Evolutionary conservation across 257 asterid species (phyloP), one percentile per base, ranked within the genome.

Genomic region (Solanum chiquidenum): DNA sequence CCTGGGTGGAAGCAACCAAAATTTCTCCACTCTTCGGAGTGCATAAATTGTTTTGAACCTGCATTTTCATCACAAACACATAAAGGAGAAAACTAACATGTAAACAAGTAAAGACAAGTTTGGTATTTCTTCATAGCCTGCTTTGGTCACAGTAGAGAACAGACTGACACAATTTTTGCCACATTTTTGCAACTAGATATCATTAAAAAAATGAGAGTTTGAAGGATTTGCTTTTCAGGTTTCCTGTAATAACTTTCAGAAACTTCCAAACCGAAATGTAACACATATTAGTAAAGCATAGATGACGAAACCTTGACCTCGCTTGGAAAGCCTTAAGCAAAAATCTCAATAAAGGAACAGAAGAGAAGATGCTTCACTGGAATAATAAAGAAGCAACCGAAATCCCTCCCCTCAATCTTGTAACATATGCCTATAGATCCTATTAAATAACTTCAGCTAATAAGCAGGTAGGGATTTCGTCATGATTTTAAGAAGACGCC

Each of bases 1-100:
- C 99, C 83, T 97, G 99, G 9, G 99, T 97, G 16, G 99, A 97
- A 87, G 99, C 99, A 89, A 97, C 99, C 98, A 97, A 95, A 87
- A 97, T 95, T 92, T 97, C 99, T 74, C 99, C 99, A 91, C 94
- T 97, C 91, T 97, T 97, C 31, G 99, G 99, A 87, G 99, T 97
- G 93, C 99, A 97, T 86, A 97, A 93, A 91, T 97, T 97, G 93
- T 95, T 95, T 90, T 97, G 99, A 88, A 97, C 99, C 99, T 97
- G 95, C 94, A 95, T 74, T 72, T 91, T 75, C 66, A 86, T 85
- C 84, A 90, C 44, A 82, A 49, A 29, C 44, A 52, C n/a, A 46
- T 82, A 38, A 82, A 82, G 86, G 44, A 52, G 86, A 29, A 82
- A 82, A 80, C 69, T 46, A 80, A 31, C 40, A 11, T 18, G 37